phyloP scores from a whole-genome alignment of 148 eudicot genomes.

The Selenicereus undatus region DNA sequence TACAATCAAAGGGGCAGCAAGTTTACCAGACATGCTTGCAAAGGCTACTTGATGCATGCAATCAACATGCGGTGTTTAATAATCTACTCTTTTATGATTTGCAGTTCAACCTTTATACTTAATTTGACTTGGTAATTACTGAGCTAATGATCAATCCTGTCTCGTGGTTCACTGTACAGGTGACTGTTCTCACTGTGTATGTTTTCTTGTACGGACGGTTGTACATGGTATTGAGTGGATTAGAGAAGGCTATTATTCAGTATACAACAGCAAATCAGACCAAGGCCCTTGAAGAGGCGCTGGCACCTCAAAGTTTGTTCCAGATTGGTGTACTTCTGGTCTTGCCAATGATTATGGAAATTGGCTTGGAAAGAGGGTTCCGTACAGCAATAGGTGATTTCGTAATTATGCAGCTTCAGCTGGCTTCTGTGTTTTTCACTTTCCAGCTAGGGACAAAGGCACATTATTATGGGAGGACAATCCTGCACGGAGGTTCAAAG shows the following conservation, averaged over 20 bases:
- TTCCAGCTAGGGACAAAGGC: constrained; percentile 99
- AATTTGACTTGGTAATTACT: background rate
- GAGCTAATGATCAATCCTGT: background rate
- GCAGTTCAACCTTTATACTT: background rate
- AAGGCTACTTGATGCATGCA: background rate
- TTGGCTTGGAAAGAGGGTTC: constrained; percentile 89
- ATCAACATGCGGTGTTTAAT: background rate
- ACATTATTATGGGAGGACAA: constrained; percentile 85
- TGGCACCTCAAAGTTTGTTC: constrained; percentile 75
- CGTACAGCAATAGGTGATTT: constrained; percentile 93
- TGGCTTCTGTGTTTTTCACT: constrained; percentile 94
- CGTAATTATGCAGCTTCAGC: constrained; percentile 90
- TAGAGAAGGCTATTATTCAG: constrained; percentile 68
- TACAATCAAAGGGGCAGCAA: background rate
- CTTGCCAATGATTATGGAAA: constrained; percentile 97
- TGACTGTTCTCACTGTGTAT: constrained; percentile 81
- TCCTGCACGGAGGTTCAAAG: constrained; percentile 94
- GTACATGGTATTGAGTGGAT: constrained; percentile 86
- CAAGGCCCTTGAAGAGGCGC: constrained; percentile 78
- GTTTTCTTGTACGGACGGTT: constrained; percentile 78
- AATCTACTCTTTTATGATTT: background rate
- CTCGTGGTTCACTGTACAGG: constrained; percentile 43
- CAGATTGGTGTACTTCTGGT: constrained; percentile 85
- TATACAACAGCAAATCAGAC: constrained; percentile 45
- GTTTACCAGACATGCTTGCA: background rate